Conservation (phyloP, 352 stramenopile genomes). For the Ophiocytium majus region DNA sequence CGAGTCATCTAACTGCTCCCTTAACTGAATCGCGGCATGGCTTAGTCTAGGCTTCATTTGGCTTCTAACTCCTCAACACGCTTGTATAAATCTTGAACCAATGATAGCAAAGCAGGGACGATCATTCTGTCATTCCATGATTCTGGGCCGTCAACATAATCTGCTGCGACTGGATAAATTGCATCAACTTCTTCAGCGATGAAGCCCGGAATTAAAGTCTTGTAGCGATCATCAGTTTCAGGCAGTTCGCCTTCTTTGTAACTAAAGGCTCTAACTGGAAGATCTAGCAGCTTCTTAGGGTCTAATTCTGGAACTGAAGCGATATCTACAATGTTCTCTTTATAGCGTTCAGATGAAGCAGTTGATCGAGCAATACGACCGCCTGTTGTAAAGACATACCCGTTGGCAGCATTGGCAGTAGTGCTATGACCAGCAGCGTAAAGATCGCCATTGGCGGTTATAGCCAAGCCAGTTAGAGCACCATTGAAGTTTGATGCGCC, state of each 20-base stretch:
- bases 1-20: slow-evolving; percentile 18
- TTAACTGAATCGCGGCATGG: slow-evolving; percentile 19
- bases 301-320: slow-evolving; percentile 20
- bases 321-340: slow-evolving; percentile 22
- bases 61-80: slow-evolving; percentile 19
- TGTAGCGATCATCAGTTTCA: slow-evolving; percentile 20
- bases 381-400: slow-evolving; percentile 19
- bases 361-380: slow-evolving; percentile 19
- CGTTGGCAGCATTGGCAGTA: slow-evolving; percentile 18
- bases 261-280: slow-evolving; percentile 20
- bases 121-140: slow-evolving; percentile 21
- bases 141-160: slow-evolving; percentile 19
- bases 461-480: slow-evolving; percentile 19
- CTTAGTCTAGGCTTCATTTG: slow-evolving; percentile 20
- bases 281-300: slow-evolving; percentile 19
- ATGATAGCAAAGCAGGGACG: slow-evolving; percentile 19
- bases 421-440: slow-evolving; percentile 18
- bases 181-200: slow-evolving; percentile 19
- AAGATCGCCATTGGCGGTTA: slow-evolving; percentile 19
- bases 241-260: slow-evolving; percentile 19
- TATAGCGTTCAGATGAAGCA: slow-evolving; percentile 20
- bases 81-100: slow-evolving; percentile 22
- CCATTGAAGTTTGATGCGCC: slow-evolving; percentile 19
- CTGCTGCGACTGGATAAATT: slow-evolving; percentile 19
- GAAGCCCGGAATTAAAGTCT: slow-evolving; percentile 19